A percentile compares a stretch with the other conserved stretches of the same genome.
phyloP scores from a whole-genome alignment of 805 yeast genomes.

The Kodamaea restingae region DNA sequence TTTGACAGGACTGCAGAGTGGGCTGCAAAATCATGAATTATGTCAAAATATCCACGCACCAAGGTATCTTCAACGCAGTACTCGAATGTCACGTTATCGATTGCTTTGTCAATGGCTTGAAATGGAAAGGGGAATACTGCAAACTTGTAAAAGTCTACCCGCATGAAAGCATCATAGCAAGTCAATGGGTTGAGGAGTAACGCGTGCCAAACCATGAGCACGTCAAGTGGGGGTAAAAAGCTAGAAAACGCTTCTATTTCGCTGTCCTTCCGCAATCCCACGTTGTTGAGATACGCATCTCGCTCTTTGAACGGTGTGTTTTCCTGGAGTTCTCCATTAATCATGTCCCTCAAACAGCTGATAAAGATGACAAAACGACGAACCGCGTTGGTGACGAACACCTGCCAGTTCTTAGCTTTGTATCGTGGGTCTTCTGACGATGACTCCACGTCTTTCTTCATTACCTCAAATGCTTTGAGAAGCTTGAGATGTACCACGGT shows the following conservation, averaged over 20 bases:
- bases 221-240: conserved; percentile 20
- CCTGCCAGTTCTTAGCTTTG: conserved; percentile 18
- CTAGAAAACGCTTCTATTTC: not conserved
- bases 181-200: conserved; percentile 18
- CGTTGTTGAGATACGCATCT: not conserved
- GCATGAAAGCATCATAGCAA: conserved; percentile 15
- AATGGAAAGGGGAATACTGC: conserved; percentile 20
- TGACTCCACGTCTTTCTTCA: conserved; percentile 11
- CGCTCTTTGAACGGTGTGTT: not conserved
- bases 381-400: conserved; percentile 20
- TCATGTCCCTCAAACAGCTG: conserved; percentile 12
- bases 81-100: conserved; percentile 13
- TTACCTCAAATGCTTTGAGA: conserved; percentile 17
- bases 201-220: conserved; percentile 25
- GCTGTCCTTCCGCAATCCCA: not conserved
- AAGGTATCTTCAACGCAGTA: conserved; percentile 9
- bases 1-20: not conserved
- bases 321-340: not conserved
- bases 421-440: not conserved
- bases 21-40: not conserved
- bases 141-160: conserved; percentile 16
- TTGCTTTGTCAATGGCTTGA: conserved; percentile 9
- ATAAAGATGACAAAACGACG: conserved; percentile 20
- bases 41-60: not conserved
- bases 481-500: conserved; percentile 22